Evolutionary conservation across 2,329 filamentous ascomycete species (phyloP), one percentile per base, ranked within the genome.

Genomic region (Alternaria arbusti): DNA sequence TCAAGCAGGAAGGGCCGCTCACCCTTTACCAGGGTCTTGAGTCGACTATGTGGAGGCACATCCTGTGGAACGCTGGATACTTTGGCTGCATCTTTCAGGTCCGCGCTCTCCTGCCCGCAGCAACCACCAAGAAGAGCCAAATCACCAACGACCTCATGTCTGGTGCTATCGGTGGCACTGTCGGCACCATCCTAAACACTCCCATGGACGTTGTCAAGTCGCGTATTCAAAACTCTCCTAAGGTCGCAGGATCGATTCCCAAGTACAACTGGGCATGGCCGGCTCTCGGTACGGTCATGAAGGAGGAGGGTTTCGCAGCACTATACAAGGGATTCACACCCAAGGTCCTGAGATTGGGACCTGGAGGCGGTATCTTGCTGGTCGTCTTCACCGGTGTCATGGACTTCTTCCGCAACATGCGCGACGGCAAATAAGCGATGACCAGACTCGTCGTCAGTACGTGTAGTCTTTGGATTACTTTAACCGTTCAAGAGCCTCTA

Each of bases 241-340:
- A 92, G 85, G 84, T 97, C 43, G 80, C 91, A n/a, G 96, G 96
- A 6, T 85, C 88, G 57, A 83, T 89, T 22, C 92, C 92, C 78
- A 99, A 99, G 87, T 99, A 99, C 86, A 97, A 98, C 88, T 99
- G 96, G 96, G 96, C 96, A 30, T 97, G 90, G 88, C 92, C 93
- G 50, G 90, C 93, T 22, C 85, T 97, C 54, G 90, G 87, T 60
- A 96, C 92, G 8, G 93, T 99, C 64, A 90, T 93, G 82, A 93
- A 89, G 83, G 96, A 99, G 84, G 96, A 99, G 82, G 96, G 96
- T 6, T 95, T 97, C 79, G 83, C 82, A 51, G 96, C 96, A 43
- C 85, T 99, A 64, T 99, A 99, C 87, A 99, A 98, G 87, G 96
- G 96, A 15, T 99, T 99, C 87, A 78, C 96, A 67, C 96, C 96